Percentiles rank a stretch among this genome's conserved stretches.
phyloP scores from a whole-genome alignment of 2,329 filamentous ascomycete genomes.

The Aureobasidium uvarum region DNA sequence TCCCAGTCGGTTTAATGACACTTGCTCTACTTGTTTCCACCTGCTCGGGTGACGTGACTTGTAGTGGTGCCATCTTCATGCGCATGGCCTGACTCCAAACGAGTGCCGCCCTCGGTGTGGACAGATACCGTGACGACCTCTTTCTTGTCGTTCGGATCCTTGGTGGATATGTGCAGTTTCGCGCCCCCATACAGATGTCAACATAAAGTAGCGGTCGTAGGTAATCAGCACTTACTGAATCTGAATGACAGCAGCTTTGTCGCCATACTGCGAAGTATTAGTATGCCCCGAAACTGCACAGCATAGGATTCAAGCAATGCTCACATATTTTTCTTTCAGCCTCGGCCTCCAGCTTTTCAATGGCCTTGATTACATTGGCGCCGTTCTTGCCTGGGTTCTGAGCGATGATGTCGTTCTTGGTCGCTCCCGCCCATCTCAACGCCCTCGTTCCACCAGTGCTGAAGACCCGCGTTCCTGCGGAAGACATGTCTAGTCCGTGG shows the following conservation, averaged over 20 bases:
- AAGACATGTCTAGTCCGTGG: slow-evolving; percentile 1
- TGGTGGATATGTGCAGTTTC: slow-evolving; percentile 25
- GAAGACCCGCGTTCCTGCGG: slow-evolving; percentile 10
- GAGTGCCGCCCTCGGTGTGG: slow-evolving; percentile 24
- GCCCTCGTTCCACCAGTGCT: slow-evolving; percentile 10
- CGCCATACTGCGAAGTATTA: slow-evolving; percentile 10
- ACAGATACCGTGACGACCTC: slow-evolving; percentile 24
- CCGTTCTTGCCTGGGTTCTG: slow-evolving; percentile 22
- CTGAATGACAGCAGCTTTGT: not conserved
- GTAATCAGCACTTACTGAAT: slow-evolving; percentile 6
- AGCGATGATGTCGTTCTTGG: slow-evolving; percentile 15
- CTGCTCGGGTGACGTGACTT: slow-evolving; percentile 1
- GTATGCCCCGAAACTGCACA: not conserved
- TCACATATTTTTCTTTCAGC: slow-evolving; percentile 9
- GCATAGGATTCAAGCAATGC: not conserved
- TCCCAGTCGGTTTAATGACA: not conserved
- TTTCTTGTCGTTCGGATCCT: slow-evolving; percentile 26
- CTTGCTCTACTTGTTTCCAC: not conserved
- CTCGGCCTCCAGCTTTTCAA: slow-evolving; percentile 4
- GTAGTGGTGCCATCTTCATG: slow-evolving; percentile 22
- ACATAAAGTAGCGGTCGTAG: not conserved
- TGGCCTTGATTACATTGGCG: not conserved
- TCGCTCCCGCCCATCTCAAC: slow-evolving; percentile 21
- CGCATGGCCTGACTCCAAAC: slow-evolving; percentile 20
- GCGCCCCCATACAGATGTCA: slow-evolving; percentile 9